Conservation (phyloP, 208 protist species). For the Trypanosoma brucei region DNA sequence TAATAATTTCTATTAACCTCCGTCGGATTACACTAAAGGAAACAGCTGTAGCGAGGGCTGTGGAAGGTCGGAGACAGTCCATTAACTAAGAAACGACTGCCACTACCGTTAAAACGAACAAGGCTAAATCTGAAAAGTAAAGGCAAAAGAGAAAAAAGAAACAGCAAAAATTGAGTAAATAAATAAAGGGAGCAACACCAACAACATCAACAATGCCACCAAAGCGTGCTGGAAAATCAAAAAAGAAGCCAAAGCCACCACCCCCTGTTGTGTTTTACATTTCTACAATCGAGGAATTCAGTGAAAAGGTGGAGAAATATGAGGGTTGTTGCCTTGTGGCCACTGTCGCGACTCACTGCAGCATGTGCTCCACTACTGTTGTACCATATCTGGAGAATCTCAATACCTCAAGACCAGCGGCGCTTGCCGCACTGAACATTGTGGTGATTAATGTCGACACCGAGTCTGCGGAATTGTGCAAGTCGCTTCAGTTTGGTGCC, state of each 20-base stretch:
- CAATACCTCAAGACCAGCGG: slow-evolving; percentile 47
- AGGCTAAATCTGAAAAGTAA: too few species aligned
- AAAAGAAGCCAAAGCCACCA: slow-evolving; percentile 36
- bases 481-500: slow-evolving; percentile 31
- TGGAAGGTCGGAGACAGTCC: too few species aligned
- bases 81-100: too few species aligned
- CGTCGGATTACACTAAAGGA: too few species aligned
- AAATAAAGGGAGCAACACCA: background rate
- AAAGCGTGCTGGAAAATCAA: slow-evolving; percentile 4
- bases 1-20: too few species aligned
- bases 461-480: slow-evolving; percentile 39
- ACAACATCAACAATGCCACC: background rate
- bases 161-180: background rate
- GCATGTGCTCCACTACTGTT: slow-evolving; percentile 35
- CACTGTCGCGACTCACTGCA: slow-evolving; percentile 50
- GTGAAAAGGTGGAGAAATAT: slow-evolving; percentile 30
- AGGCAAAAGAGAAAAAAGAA: background rate
- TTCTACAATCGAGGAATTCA: slow-evolving; percentile 41
- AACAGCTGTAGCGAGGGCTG: too few species aligned
- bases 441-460: slow-evolving; percentile 52
- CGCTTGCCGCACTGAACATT: slow-evolving; percentile 38
- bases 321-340: slow-evolving; percentile 48
- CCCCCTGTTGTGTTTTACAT: slow-evolving; percentile 58
- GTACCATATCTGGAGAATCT: slow-evolving; percentile 58
- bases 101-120: too few species aligned